Base-by-base conservation (phyloP, 2,329 filamentous ascomycete genomes). In the Hypoxylon sp. region DNA sequence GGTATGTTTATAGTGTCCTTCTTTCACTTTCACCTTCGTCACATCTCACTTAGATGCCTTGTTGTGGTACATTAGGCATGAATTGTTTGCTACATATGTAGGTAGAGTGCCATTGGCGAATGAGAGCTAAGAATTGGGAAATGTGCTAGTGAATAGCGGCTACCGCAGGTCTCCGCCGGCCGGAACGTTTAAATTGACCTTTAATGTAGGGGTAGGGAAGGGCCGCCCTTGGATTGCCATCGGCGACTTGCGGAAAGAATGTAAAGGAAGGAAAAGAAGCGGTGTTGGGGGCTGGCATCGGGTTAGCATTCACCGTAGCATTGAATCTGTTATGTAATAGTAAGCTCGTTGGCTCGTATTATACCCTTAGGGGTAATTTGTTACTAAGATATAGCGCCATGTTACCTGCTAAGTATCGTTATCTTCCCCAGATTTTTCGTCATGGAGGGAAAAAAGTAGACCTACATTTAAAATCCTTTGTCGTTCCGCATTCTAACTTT, bases 271-370 rank as follows among this genome's bases (percentile, higher is more conserved):
- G 21, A n/a, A 53, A 48, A 52, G 39, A n/a, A 39, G 61, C 61
- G 60, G 61, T 62, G 66, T 60, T 62, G 19, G 58, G 39, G 29
- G 31, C 42, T 35, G 32, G 37, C 27, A 47, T 54, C 44, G 39
- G 29, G 31, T 48, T 35, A 27, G 37, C 27, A 47, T 54, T 51
- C 29, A 15, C 27, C 10, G 46, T 55, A 19, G 27, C 13, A 27
- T 37, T 11, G 50, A 69, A 60, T n/a, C 67, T 63, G 48, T 69
- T 69, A 69, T 62, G 67, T 69, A 67, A 69, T 42, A 51, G 51
- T 21, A 66, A 52, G 11, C 3, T 27, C 15, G 32, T 58, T 50
- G 48, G 48, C 27, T 50, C 48, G n/a, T 21, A 44, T 51, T 39
- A 27, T 47, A 32, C 6, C 29, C 53, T 17, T 13, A 2, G 17